Conservation (phyloP, 2,329 filamentous ascomycete genomes). For the Mollisiaceae sp. region DNA sequence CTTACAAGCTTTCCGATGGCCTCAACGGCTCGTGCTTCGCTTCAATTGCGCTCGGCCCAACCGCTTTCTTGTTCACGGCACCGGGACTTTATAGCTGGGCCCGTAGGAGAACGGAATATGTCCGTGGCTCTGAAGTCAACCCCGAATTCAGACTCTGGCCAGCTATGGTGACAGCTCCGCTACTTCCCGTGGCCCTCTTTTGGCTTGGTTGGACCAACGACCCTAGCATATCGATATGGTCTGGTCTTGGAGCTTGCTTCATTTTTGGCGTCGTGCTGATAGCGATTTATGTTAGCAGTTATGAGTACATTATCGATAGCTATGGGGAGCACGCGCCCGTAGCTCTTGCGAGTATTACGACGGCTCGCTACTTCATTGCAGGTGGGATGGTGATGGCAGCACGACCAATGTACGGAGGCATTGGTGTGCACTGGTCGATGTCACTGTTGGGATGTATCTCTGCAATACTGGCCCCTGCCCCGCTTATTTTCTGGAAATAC, state of each 20-base stretch:
- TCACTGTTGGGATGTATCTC: neutral
- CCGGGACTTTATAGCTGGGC: neutral
- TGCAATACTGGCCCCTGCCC: neutral
- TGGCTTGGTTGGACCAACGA: conserved; percentile 11
- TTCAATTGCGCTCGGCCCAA: neutral
- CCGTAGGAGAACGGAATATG: neutral
- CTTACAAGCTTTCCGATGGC: neutral
- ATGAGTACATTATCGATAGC: neutral
- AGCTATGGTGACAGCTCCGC: neutral
- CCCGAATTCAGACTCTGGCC: neutral
- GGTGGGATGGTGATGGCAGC: conserved; percentile 10
- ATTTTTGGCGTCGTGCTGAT: neutral
- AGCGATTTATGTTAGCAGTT: neutral
- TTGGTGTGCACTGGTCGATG: conserved; percentile 7
- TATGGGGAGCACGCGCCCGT: neutral
- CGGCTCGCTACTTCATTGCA: conserved; percentile 1
- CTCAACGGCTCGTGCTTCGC: neutral
- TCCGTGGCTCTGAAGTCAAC: neutral
- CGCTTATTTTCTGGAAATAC: neutral
- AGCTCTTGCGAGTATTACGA: neutral
- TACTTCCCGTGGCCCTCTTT: conserved; percentile 10
- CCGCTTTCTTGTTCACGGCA: neutral
- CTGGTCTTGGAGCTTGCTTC: neutral
- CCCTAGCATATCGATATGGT: neutral
- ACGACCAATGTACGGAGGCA: conserved; percentile 8